Base-by-base conservation (phyloP, 768 basidiomycete species). In the Lactarius evosmus region DNA sequence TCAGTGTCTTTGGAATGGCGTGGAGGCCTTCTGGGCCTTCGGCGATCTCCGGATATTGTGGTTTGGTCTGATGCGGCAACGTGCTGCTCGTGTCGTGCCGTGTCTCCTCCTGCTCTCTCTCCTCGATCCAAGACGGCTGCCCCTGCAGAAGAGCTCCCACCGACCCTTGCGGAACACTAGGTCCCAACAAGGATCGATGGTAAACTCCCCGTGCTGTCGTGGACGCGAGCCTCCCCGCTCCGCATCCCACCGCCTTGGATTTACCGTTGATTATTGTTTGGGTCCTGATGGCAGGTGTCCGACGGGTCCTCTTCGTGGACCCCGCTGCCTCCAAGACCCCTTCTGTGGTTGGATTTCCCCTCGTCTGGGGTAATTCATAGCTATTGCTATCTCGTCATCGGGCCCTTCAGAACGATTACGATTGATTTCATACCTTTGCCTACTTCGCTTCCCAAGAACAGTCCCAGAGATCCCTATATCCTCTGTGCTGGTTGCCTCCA, bases 171-270 rank as follows among this genome's bases (percentile, higher is more conserved):
- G 29, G 55, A 27, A 51, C 46, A 22, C 55, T 56, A 22, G 55
- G 61, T 27, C 61, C 61, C 55, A 3, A 6, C 32, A 40, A 22
- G 36, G 17, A 9, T 19, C 22, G 36, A 32, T 56, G 55, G 46
- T 56, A 46, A 51, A 62, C 7, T 62, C 33, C 61, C 3, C 29
- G 41, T 33, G 53, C 25, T 4, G 25, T 55, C 12, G 11, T 30
- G 41, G 53, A 17, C 32, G 60, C 53, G 60, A 61, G 60, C 60
- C 25, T 55, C 41, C 22, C 60, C 41, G 53, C 60, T 46, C 60
- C 60, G 32, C 53, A 33, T 34, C 41, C 53, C 17, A 3, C 60
- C 53, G 19, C 52, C 32, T 55, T 33, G 53, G 38, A 52, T 61
- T 34, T 41, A n/a, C 7, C 2, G 3, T 55, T 40, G 7, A n/a